Percentiles rank a stretch among this genome's conserved stretches.
Conservation (phyloP, 805 yeast species). For the Yamadazyma ubonensis region DNA sequence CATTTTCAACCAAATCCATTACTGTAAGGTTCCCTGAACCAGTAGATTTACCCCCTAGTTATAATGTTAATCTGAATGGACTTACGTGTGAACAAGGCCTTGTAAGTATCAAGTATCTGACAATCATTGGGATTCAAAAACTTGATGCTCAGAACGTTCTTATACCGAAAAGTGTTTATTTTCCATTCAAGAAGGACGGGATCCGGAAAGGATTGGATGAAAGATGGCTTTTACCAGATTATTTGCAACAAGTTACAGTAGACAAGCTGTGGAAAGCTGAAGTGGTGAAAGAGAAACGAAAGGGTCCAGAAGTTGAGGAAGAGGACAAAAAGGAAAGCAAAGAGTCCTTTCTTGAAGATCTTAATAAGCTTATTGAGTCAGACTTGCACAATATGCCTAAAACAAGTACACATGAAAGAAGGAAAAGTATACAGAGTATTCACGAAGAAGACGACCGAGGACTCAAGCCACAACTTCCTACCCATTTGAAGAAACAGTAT, state of each 20-base stretch:
- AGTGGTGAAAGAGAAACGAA: constrained; percentile 5
- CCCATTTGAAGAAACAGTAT: constrained; percentile 33
- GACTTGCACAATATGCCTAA: constrained; percentile 35
- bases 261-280: constrained; percentile 30
- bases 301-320: background rate
- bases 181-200: constrained; percentile 32
- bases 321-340: constrained; percentile 7
- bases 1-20: constrained; percentile 19
- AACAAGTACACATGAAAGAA: constrained; percentile 31
- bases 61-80: constrained; percentile 42
- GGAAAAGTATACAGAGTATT: constrained; percentile 26
- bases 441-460: constrained; percentile 17
- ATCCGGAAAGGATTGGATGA: constrained; percentile 25
- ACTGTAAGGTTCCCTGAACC: constrained; percentile 24
- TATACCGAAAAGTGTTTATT: constrained; percentile 27
- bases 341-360: constrained; percentile 28
- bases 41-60: constrained; percentile 37
- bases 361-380: constrained; percentile 30
- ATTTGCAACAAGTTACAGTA: constrained; percentile 22
- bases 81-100: constrained; percentile 39
- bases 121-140: constrained; percentile 32
- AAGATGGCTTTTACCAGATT: constrained; percentile 30
- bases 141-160: constrained; percentile 16
- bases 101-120: constrained; percentile 35
- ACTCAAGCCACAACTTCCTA: constrained; percentile 26